Evolutionary conservation across 108 stramenopile genomes (phyloP), one percentile per base, ranked within the genome.

Genomic region (Nitzschia sp.): DNA sequence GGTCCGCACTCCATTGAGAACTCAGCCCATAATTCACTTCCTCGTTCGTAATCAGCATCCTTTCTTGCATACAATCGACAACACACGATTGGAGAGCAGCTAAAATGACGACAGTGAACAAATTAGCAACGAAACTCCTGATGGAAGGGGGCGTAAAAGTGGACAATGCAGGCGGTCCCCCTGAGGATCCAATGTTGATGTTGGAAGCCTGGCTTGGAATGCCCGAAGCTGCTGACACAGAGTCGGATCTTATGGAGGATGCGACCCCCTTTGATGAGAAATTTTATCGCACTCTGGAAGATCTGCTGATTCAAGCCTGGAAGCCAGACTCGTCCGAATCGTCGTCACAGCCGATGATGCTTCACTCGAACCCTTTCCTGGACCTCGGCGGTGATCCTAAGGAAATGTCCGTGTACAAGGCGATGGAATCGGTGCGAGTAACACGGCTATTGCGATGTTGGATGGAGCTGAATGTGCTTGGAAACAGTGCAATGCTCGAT

Each of bases 381-480:
- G 58, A 66, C 11, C 49, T 35, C n/a, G 56, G 67, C 18, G 32
- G 35, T 15, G 48, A 77, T 25, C 54, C 55, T 31, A 17, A 69
- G 17, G 30, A 63, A 30, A 34, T 56, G 19, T 57, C 67, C 2
- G 26, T 79, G 46, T 68, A 68, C 55, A 30, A 30, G 2, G 64
- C 71, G 19, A 64, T 79, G 45, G 46, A 55, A 30, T 60, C 62
- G 23, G 33, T 79, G 35, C 66, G 72, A 15, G 55, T 73, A 2
- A 79, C 78, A 0, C 59, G 60, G 33, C 21, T 79, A 1, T 9
- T 79, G 62, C 67, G 71, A 1, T 68, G 29, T 36, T 72, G 71
- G 78, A 66, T 79, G 78, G 78, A 79, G 8, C 33, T 79, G 18
- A 79, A 79, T 65, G 59, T 71, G 9, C 26, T 9, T 1, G 80